Percentiles rank a stretch among this genome's conserved stretches.
Conservation (phyloP, 352 stramenopile species). For the Pythium aristosporum region DNA sequence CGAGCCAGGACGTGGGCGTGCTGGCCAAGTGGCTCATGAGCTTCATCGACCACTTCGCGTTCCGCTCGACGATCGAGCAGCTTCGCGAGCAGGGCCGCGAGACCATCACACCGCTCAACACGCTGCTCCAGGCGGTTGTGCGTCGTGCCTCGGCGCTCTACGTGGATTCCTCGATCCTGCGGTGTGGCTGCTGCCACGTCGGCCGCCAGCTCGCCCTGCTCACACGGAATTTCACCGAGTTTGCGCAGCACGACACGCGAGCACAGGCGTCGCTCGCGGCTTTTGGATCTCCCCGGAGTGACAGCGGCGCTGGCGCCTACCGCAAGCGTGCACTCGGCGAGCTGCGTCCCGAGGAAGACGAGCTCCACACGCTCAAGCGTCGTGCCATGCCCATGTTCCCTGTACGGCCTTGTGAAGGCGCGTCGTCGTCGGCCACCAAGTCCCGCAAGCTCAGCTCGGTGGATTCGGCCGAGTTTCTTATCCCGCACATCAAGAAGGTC, state of each 20-base stretch:
- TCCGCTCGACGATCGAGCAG: constrained; percentile 54
- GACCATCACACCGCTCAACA: constrained; percentile 73
- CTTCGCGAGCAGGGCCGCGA: constrained; percentile 66
- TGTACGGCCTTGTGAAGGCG: constrained; percentile 10
- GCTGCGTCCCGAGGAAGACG: constrained; percentile 43
- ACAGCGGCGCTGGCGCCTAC: neutral
- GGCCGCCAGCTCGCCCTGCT: constrained; percentile 56
- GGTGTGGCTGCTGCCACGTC: constrained; percentile 48
- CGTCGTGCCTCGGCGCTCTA: constrained; percentile 59
- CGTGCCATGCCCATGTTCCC: constrained; percentile 29
- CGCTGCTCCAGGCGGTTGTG: constrained; percentile 69
- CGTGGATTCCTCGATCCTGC: constrained; percentile 54
- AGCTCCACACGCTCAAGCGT: constrained; percentile 17
- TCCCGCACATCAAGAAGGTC: constrained; percentile 37
- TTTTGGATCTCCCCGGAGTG: constrained; percentile 11
- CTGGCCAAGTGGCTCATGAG: constrained; percentile 73
- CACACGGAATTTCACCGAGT: constrained; percentile 69
- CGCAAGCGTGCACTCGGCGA: constrained; percentile 62
- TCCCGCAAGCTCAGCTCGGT: constrained; percentile 59
- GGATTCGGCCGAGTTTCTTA: constrained; percentile 28
- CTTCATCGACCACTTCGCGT: constrained; percentile 77
- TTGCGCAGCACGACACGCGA: constrained; percentile 24
- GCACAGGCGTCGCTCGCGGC: constrained; percentile 10
- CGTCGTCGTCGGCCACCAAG: constrained; percentile 28
- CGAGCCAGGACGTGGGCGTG: constrained; percentile 37